Evolutionary conservation across 2,329 filamentous ascomycete species (phyloP).

Genomic region (Colletotrichum sp.): DNA sequence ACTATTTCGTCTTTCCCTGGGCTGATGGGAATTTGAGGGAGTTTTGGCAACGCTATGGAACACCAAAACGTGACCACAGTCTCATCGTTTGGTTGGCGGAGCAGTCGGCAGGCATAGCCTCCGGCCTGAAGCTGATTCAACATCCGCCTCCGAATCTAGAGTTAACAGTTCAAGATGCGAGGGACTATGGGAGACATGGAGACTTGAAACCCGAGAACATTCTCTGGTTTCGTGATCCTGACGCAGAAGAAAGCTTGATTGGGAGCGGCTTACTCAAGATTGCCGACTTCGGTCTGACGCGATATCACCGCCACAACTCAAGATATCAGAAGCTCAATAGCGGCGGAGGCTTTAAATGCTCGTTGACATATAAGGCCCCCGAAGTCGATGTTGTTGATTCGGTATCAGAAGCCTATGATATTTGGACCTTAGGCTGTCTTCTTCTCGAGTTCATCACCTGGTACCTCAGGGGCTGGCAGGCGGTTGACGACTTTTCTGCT

Average conservation of each 20-base stretch:
- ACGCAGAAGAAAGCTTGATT: too few species aligned
- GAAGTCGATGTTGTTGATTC: slow-evolving; percentile 11
- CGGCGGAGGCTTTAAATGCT: neutral
- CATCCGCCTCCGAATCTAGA: neutral
- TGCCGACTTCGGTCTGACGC: neutral
- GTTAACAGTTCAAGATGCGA: neutral
- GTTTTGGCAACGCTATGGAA: neutral
- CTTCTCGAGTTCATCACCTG: slow-evolving; percentile 22
- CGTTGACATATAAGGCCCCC: slow-evolving; percentile 9
- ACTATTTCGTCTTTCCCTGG: neutral
- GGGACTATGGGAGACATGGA: neutral
- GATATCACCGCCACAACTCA: neutral
- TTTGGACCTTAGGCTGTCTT: slow-evolving; percentile 23
- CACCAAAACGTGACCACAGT: neutral
- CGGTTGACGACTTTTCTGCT: neutral
- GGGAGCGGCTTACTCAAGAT: neutral
- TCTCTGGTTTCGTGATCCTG: neutral
- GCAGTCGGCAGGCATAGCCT: neutral
- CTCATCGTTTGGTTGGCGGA: neutral
- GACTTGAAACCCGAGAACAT: slow-evolving; percentile 3
- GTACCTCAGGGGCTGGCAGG: slow-evolving; percentile 10
- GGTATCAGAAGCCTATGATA: slow-evolving; percentile 12
- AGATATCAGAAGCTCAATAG: neutral
- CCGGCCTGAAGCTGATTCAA: neutral
- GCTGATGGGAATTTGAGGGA: neutral